phyloP scores from a whole-genome alignment of 2,329 filamentous ascomycete genomes.

The Pseudogymnoascus sp. region DNA sequence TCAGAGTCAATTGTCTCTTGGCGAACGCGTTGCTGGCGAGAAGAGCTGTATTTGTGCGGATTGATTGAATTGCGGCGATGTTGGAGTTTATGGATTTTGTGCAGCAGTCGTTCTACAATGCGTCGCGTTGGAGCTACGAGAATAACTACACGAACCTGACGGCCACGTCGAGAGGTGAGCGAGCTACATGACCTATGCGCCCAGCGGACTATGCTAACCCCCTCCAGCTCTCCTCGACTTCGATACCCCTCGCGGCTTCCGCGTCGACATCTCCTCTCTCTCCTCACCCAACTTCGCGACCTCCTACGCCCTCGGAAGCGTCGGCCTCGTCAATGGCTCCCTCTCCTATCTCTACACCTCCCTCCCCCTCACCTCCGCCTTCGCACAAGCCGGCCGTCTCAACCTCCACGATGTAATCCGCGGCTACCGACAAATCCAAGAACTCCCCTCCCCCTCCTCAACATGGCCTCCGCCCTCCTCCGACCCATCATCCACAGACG shows the following conservation, averaged over 20 bases:
- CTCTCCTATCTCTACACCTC: conserved; percentile 95
- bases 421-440: conserved; percentile 73
- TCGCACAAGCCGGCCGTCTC: conserved; percentile 59
- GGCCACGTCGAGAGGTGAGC: conserved; percentile 68
- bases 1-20: neutral
- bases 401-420: conserved; percentile 70
- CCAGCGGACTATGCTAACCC: conserved; percentile 18
- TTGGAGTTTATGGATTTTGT: conserved; percentile 97
- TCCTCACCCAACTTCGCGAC: conserved; percentile 90
- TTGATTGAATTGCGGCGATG: conserved; percentile 46
- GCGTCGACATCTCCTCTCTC: conserved; percentile 82
- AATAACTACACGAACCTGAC: conserved; percentile 87
- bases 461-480: conserved; percentile 30
- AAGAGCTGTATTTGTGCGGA: neutral
- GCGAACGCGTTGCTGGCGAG: neutral
- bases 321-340: conserved; percentile 92
- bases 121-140: conserved; percentile 82
- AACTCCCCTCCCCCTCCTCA: conserved; percentile 48
- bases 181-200: conserved; percentile 22
- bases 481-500: conserved; percentile 5
- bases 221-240: conserved; percentile 75
- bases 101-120: conserved; percentile 80
- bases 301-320: conserved; percentile 82
- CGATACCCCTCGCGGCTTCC: conserved; percentile 72
- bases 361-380: conserved; percentile 61